Evolutionary conservation across 179 eudicot species (phyloP).

Genomic region (Silene vulgaris): DNA sequence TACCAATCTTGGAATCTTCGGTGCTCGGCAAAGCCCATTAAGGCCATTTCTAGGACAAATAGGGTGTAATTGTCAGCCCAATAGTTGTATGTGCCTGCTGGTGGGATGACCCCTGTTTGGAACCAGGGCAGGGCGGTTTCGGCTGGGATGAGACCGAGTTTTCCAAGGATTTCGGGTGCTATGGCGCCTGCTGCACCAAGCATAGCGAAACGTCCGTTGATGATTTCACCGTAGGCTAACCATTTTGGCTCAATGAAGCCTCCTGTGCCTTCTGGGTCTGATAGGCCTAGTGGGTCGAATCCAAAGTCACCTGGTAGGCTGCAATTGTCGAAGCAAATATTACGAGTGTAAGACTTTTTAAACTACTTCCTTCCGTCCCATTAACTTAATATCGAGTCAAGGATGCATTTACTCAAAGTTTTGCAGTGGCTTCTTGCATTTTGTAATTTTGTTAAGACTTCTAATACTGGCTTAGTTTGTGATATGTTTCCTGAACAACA

Average conservation of each 20-base stretch:
- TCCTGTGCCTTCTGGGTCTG: conserved; percentile 98
- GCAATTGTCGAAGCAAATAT: conserved; percentile 11
- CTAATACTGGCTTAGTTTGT: no score
- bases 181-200: conserved; percentile 75
- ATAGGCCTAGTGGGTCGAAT: conserved; percentile 89
- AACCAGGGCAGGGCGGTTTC: conserved; percentile 98
- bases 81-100: conserved; percentile 86
- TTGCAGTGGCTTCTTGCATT: no score
- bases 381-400: no score
- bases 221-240: conserved; percentile 91
- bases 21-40: conserved; percentile 98
- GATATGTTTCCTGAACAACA: no score
- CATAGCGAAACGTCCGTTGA: conserved; percentile 95
- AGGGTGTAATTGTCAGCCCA: conserved; percentile 91
- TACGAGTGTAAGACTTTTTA: no score
- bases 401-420: no score
- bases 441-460: no score
- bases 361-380: no score
- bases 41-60: conserved; percentile 81
- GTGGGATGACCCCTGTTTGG: conserved; percentile 93
- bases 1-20: conserved; percentile 81
- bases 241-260: conserved; percentile 97
- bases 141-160: conserved; percentile 65
- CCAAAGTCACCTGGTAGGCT: conserved; percentile 97
- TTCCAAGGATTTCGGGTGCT: conserved; percentile 82